Evolutionary conservation across 192 early-diverging fungal species (phyloP), one percentile per base, ranked within the genome.

Genomic region (Coemansia sp.): DNA sequence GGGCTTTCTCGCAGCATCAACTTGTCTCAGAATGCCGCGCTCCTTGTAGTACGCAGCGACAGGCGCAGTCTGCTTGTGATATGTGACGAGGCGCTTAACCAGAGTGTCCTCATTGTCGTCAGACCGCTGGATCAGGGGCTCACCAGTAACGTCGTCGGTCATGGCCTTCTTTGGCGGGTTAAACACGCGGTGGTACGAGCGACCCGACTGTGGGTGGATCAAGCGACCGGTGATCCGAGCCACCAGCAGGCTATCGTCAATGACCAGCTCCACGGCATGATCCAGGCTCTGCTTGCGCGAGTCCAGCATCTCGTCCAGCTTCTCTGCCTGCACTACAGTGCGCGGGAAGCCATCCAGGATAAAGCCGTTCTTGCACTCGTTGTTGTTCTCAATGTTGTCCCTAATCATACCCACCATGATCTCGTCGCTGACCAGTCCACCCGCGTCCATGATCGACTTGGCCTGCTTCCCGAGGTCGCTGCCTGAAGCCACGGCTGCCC

Each of bases 341-440:
- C 97, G 92, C 63, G 97, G 97, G 90, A 99, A 99, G 17, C 97
- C 97, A 82, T 99, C 97, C 32, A 99, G 87, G 69, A 99, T 99
- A 84, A 99, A 99, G 22, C 98, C 98, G 70, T 94, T 93, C 84
- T 91, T 91, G 91, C 98, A 99, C 80, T 94, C 94, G 43, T 87
- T 60, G 89, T 98, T 98, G 79, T 87, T 90, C 64, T 95, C 90
- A 62, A 99, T 84, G 87, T 99, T 98, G 62, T 98, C 94, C 82
- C 93, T 82, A 86, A 99, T 99, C 85, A 99, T 90, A 71, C 87
- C 89, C 60, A 99, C 93, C 87, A 99, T 92, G 84, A 99, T 98
- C 77, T 99, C 98, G 85, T 99, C 98, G 68, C 89, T 90, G 58
- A 99, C 98, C 53, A 99, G 87, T 57, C 93, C 96, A 63, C 98